Evolutionary conservation across 257 asterid species (phyloP).

Genomic region (Agastache rugosa): DNA sequence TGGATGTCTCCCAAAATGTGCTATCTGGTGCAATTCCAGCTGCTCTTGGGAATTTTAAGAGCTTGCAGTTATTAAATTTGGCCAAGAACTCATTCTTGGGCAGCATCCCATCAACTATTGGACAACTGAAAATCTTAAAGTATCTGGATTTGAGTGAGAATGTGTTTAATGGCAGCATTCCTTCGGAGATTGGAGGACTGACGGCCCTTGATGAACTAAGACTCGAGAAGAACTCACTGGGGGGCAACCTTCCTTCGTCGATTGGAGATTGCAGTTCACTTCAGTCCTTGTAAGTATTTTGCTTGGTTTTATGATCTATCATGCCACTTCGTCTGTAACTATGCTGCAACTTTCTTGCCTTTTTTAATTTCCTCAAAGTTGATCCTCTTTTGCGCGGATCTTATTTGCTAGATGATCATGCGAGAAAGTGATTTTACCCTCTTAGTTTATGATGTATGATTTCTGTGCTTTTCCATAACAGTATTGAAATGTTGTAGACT

Average conservation of each 20-base stretch:
- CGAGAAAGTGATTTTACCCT: not conserved
- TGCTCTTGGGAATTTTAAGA: slow-evolving; percentile 55
- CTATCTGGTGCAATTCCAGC: slow-evolving; percentile 63
- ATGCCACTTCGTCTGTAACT: not conserved
- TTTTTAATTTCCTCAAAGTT: not conserved
- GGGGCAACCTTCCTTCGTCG: slow-evolving; percentile 67
- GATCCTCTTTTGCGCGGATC: not conserved
- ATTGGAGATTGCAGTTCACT: slow-evolving; percentile 64
- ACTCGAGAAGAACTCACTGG: slow-evolving; percentile 63
- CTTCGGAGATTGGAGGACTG: slow-evolving; percentile 72
- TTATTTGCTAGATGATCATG: slow-evolving; percentile 5
- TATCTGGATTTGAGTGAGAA: slow-evolving; percentile 73
- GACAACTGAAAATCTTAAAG: slow-evolving; percentile 50
- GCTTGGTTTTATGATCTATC: slow-evolving; percentile 24
- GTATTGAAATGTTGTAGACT: not conserved
- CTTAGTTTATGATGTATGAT: not conserved
- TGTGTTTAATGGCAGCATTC: slow-evolving; percentile 70
- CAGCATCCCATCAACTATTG: slow-evolving; percentile 55
- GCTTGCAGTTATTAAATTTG: slow-evolving; percentile 61
- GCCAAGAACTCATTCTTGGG: slow-evolving; percentile 59
- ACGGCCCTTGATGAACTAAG: slow-evolving; percentile 57
- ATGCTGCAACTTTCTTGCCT: slow-evolving; percentile 15
- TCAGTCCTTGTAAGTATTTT: slow-evolving; percentile 64
- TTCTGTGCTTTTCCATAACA: not conserved
- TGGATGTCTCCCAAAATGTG: slow-evolving; percentile 63